phyloP scores from a whole-genome alignment of 1,284 basidiomycete species.

The Tranzscheliella williamsii region DNA sequence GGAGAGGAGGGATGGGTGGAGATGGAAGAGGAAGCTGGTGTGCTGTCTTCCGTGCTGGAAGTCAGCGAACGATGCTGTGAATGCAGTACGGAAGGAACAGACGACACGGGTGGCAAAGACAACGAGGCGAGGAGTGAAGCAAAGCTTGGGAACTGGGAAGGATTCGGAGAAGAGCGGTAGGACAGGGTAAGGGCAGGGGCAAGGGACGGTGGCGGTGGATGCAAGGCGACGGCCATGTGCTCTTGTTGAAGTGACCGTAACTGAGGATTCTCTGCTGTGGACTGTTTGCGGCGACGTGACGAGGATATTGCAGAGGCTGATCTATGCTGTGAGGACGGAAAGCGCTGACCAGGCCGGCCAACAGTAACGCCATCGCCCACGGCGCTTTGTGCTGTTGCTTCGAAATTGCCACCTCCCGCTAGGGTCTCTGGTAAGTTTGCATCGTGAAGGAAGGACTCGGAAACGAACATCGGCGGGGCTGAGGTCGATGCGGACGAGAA shows the following conservation, averaged over 20 bases:
- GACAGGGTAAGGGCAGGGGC: slow-evolving; percentile 42
- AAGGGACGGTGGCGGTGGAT: slow-evolving; percentile 26
- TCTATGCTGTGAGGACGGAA: too few relatives aligned
- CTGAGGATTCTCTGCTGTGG: slow-evolving; percentile 7
- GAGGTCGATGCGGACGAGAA: too few relatives aligned
- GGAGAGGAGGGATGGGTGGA: slow-evolving; percentile 30
- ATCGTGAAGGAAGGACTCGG: too few relatives aligned
- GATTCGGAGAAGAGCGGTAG: slow-evolving; percentile 22
- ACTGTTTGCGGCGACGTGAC: too few relatives aligned
- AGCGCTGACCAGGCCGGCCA: too few relatives aligned
- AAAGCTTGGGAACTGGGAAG: slow-evolving; percentile 14
- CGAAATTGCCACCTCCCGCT: too few relatives aligned
- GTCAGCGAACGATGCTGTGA: not conserved
- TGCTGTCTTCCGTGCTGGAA: slow-evolving; percentile 8
- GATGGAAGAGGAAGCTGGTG: slow-evolving; percentile 28
- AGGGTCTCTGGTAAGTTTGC: too few relatives aligned
- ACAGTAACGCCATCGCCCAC: too few relatives aligned
- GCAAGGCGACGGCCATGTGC: slow-evolving; percentile 18
- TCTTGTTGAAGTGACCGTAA: slow-evolving; percentile 11
- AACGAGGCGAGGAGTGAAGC: slow-evolving; percentile 13
- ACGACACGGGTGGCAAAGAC: slow-evolving; percentile 2
- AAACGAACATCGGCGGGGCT: too few relatives aligned
- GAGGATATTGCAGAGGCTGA: too few relatives aligned
- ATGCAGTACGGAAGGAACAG: not conserved
- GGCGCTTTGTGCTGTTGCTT: too few relatives aligned